Evolutionary conservation across 306 rosid genomes (phyloP).

Genomic region (Sicyos edulis): DNA sequence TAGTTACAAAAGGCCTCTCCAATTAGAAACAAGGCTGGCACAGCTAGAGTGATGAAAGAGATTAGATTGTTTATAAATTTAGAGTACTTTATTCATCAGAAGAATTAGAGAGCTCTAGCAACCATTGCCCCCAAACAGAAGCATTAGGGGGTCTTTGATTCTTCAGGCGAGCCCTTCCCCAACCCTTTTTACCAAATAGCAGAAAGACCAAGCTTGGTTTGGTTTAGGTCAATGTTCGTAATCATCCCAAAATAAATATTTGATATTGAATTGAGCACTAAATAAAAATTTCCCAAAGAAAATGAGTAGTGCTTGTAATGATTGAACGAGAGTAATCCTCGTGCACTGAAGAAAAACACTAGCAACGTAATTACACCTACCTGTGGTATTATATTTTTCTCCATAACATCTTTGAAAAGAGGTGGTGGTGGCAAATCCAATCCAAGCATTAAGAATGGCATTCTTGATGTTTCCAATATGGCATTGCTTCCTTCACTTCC

Average conservation of each 20-base stretch:
- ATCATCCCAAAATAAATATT: neutral
- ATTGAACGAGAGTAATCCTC: neutral
- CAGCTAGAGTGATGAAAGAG: too few species aligned
- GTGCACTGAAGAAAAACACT: neutral
- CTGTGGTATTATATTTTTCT: slow-evolving; percentile 98
- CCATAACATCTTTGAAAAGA: slow-evolving; percentile 95
- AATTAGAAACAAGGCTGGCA: too few species aligned
- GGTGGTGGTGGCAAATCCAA: slow-evolving; percentile 98
- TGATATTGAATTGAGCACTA: neutral
- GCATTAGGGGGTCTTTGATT: neutral
- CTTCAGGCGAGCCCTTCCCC: neutral
- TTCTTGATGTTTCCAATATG: slow-evolving; percentile 52
- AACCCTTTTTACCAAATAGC: neutral
- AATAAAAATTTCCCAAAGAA: neutral
- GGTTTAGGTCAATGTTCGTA: neutral
- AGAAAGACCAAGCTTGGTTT: neutral
- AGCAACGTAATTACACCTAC: slow-evolving; percentile 27
- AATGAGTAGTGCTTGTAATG: neutral
- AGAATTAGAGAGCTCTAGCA: neutral
- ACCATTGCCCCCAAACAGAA: neutral
- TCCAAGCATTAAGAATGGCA: slow-evolving; percentile 96
- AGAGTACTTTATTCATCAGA: too few species aligned
- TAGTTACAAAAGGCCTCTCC: too few species aligned
- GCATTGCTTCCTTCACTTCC: slow-evolving; percentile 35
- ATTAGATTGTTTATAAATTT: too few species aligned